phyloP scores from a whole-genome alignment of 495 filamentous ascomycete species.

The Talaromyces ruber region DNA sequence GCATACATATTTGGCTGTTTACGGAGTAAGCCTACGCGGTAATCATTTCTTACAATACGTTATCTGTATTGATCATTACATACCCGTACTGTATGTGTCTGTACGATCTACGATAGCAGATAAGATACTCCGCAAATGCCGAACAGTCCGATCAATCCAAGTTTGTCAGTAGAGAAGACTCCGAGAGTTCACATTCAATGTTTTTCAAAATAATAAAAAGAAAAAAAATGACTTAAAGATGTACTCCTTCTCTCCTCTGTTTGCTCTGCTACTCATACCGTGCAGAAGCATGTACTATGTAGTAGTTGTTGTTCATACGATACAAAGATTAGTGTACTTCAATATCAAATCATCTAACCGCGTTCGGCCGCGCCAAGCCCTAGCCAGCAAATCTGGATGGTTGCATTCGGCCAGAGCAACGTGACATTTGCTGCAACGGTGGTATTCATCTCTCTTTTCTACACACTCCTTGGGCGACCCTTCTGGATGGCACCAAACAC shows the following conservation, averaged over 20 bases:
- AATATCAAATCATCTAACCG: background rate
- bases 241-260: background rate
- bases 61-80: background rate
- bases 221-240: background rate
- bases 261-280: background rate
- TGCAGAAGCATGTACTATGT: background rate
- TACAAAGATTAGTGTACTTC: background rate
- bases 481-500: background rate
- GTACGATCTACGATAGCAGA: background rate
- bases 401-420: slow-evolving; percentile 4
- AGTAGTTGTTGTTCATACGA: background rate
- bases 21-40: background rate
- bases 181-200: background rate
- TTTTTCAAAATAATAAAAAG: background rate
- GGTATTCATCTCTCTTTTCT: background rate
- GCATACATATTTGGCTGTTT: background rate
- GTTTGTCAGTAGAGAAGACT: background rate
- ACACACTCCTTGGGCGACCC: background rate
- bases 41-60: background rate
- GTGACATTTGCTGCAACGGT: slow-evolving; percentile 6
- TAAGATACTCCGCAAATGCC: background rate
- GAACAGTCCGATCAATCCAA: background rate
- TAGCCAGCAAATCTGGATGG: background rate
- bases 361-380: background rate
- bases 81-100: background rate